Base-by-base conservation (phyloP, 208 protist genomes). In the Porcisia hertigi region DNA sequence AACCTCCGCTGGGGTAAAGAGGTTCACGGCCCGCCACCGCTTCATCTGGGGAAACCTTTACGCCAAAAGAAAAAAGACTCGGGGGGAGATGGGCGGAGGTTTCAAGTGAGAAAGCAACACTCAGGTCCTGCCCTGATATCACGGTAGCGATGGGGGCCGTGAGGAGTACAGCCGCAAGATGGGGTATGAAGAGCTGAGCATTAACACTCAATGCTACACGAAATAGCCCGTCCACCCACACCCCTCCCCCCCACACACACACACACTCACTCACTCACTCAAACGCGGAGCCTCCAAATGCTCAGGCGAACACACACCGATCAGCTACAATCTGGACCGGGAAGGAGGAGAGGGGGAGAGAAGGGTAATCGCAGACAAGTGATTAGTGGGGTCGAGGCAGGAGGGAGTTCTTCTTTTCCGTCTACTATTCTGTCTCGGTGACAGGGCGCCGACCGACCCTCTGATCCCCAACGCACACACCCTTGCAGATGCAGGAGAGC, bases 1-100 rank as follows among this genome's bases (percentile, higher is more conserved):
- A 41, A 83, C 75, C 54, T 93, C 88, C 1, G 75, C 23, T 4
- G 39, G 69, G 12, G 76, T 66, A 69, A 89, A 92, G 20, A 82
- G 79, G 7, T 64, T 25, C 52, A 43, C 47, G 63, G 82, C 54
- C 34, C 30, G 71, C 60, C 69, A 88, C 71, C 18, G 72, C 49
- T 71, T 70, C 81, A 81, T 84, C 47, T 43, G 47, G 23, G 9
- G 23, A 67, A 9, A 36, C 23, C 47, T 52, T 20, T 57, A 49
- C 58, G 1, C 0, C 43, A 43, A 71, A 16, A 20, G 47, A 41
- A 71, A n/a, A 36, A 36, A 14, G 60, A 65, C 14, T 8, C 43
- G 47, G 65, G 25, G 30, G 34, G 8, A 34, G 14, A 69, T 65
- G 60, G 14, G 18, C 34, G 45, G 60, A 43, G 11, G 8, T 39